Base-by-base conservation (phyloP, 441 rosid genomes). In the Pelargonium fulgidum region DNA sequence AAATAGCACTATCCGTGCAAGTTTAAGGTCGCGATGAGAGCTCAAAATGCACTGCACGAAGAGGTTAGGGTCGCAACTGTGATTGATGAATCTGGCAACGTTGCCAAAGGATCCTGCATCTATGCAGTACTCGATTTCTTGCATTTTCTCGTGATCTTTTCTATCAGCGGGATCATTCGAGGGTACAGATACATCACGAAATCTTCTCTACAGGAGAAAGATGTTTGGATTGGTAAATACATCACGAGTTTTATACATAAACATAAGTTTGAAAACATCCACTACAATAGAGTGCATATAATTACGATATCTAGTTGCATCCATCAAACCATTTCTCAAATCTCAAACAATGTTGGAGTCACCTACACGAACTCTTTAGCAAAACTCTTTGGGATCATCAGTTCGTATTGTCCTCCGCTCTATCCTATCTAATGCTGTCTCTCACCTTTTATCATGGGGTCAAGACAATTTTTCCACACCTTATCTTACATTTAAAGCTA, bases 31-130 rank as follows among this genome's bases (percentile, higher is more conserved):
- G n/a, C 47, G 78, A 52, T 75, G 78, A 14, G 74, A 75, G 33
- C 78, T 75, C 39, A 75, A 29, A 41, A 75, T 66, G 16, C 78
- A 70, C 16, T 75, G 78, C 45, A 75, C 71, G 47, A 70, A 75
- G 33, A 75, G 75, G 63, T 75, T 75, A 2, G 78, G 78, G 48
- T 67, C 74, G 3, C 78, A 75, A 63, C 78, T 75, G 36, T 75
- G 78, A 64, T 75, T 75, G 62, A 75, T 71, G 62, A 75, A 75
- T 58, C 78, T 72, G 0, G 78, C 74, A 17, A 75, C 45, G 13
- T 71, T 75, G 11, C 78, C 78, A 50, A 33, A 29, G 10, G 75
- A 67, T n/a, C 78, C 78, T 14, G 78, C 78, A 67, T 75, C 78
- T 3, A 75, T 75, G 71, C 78, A 70, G 62, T 62, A 75, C 71